Conservation (phyloP, 2,329 filamentous ascomycete species). For the Didymella glomerata region DNA sequence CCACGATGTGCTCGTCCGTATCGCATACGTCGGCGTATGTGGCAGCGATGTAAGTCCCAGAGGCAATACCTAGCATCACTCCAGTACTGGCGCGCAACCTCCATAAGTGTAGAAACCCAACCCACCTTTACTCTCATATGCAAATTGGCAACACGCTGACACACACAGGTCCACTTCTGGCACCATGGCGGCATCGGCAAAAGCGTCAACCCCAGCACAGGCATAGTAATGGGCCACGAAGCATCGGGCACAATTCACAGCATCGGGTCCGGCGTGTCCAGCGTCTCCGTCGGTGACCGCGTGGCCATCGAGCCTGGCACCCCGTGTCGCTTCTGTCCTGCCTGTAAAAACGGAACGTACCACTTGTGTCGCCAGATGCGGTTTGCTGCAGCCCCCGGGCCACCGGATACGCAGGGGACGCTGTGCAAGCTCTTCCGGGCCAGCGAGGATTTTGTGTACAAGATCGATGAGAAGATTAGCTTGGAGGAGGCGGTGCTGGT, state of each 20-base stretch:
- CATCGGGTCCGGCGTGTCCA: conserved; percentile 77
- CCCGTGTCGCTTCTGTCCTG: conserved; percentile 86
- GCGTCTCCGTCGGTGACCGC: conserved; percentile 78
- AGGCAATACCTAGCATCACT: no score
- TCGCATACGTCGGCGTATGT: conserved; percentile 57
- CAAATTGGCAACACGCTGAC: background rate
- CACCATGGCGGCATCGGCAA: conserved; percentile 91
- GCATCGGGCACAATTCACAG: conserved; percentile 83
- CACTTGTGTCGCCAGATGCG: conserved; percentile 86
- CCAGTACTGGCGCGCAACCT: no score
- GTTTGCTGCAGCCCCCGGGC: conserved; percentile 89
- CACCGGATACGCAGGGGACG: conserved; percentile 70
- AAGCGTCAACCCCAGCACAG: conserved; percentile 76
- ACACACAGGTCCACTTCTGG: conserved; percentile 82
- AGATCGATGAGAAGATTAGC: conserved; percentile 81
- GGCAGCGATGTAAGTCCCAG: conserved; percentile 44
- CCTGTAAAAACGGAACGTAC: conserved; percentile 88
- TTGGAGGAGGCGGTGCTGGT: conserved; percentile 88
- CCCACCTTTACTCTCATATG: no score
- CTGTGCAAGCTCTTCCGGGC: conserved; percentile 90
- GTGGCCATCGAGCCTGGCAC: conserved; percentile 93
- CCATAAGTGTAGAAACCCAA: no score
- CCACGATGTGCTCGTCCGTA: conserved; percentile 55
- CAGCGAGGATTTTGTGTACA: conserved; percentile 90
- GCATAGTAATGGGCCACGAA: conserved; percentile 92